Conservation (phyloP, 305 asterid species). For the Fraxinus latifolia region DNA sequence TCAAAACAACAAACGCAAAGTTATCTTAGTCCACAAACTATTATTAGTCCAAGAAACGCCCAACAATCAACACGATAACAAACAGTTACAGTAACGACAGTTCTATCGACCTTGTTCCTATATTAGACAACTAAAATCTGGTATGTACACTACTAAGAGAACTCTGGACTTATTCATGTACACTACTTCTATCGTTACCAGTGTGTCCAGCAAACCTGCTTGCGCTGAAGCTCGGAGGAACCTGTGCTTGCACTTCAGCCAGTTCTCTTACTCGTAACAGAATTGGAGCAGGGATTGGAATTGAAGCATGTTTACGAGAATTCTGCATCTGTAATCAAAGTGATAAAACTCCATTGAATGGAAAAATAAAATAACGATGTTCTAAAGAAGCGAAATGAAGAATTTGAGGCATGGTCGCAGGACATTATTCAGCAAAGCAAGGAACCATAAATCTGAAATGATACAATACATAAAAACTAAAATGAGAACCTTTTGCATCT, state of each 20-base stretch:
- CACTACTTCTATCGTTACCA: conserved; percentile 30
- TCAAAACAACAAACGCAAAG: background rate
- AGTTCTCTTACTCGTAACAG: conserved; percentile 82
- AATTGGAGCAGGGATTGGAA: conserved; percentile 71
- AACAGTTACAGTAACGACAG: conserved; percentile 25
- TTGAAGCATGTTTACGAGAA: conserved; percentile 64
- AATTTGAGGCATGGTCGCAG: background rate
- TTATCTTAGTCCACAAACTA: background rate
- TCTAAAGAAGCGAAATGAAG: background rate
- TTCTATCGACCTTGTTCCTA: conserved; percentile 16
- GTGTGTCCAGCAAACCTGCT: conserved; percentile 38
- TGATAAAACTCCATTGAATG: background rate
- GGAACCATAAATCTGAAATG: background rate
- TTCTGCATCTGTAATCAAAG: conserved; percentile 30
- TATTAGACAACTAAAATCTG: conserved; percentile 9
- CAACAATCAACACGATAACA: conserved; percentile 9
- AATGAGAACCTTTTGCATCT: background rate
- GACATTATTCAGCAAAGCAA: background rate
- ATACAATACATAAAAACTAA: background rate
- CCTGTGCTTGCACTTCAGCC: conserved; percentile 64
- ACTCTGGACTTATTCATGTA: conserved; percentile 44
- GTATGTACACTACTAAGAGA: conserved; percentile 41
- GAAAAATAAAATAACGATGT: background rate
- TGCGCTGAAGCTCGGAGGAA: conserved; percentile 38
- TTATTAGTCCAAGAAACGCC: background rate